phyloP scores from a whole-genome alignment of 169 alveolate species.

The Plasmodium berghei region DNA sequence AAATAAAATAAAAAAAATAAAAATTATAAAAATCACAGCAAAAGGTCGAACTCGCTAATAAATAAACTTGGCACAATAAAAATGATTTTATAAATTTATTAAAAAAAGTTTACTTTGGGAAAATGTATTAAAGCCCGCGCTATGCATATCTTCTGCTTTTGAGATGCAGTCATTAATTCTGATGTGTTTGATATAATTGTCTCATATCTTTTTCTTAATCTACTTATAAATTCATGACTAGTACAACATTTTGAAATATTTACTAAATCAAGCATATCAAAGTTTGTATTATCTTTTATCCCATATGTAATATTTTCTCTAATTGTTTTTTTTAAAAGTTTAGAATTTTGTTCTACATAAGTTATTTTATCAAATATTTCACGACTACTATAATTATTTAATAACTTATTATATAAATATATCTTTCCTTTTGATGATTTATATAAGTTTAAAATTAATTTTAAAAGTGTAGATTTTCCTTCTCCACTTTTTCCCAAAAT shows the following conservation, averaged over 20 bases:
- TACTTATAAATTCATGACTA: conserved; percentile 54
- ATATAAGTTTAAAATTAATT: conserved; percentile 47
- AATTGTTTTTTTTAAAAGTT: conserved; percentile 45
- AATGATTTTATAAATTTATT: no score
- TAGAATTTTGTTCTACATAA: conserved; percentile 49
- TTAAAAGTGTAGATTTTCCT: conserved; percentile 47
- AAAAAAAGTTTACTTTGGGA: conserved; percentile 39
- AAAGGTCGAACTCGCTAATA: neutral
- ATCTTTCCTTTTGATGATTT: conserved; percentile 51
- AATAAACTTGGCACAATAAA: neutral
- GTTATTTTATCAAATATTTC: conserved; percentile 31
- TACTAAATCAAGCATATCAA: conserved; percentile 49
- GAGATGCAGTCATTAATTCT: conserved; percentile 84
- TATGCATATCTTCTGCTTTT: conserved; percentile 87
- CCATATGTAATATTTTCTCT: conserved; percentile 52
- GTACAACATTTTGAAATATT: conserved; percentile 58
- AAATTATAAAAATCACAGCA: neutral
- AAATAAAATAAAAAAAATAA: neutral
- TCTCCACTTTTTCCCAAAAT: conserved; percentile 63
- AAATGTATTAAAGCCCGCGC: conserved; percentile 83
- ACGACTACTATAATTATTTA: conserved; percentile 16
- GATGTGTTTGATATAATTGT: conserved; percentile 27
- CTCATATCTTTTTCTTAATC: conserved; percentile 59
- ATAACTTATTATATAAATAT: conserved; percentile 37
- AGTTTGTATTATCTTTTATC: conserved; percentile 11